Conservation (phyloP, 805 yeast genomes). For the Cyberlindnera subsufficiens region DNA sequence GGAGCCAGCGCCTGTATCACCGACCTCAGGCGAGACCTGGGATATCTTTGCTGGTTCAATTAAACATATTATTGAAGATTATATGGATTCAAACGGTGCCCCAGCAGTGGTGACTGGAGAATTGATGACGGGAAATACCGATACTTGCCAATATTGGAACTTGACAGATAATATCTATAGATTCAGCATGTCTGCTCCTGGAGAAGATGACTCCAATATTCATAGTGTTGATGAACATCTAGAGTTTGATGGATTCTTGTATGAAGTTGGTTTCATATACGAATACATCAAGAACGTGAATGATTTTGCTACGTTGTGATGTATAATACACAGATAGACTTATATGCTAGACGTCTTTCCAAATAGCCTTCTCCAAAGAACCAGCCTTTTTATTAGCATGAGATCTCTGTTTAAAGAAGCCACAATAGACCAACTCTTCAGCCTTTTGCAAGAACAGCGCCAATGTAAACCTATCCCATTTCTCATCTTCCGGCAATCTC, state of each 20-base stretch:
- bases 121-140: conserved; percentile 66
- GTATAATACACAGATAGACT: neutral
- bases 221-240: conserved; percentile 57
- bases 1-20: conserved; percentile 51
- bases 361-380: conserved; percentile 59
- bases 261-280: conserved; percentile 43
- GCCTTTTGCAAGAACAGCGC: conserved; percentile 75
- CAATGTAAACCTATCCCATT: conserved; percentile 59
- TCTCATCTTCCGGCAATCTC: conserved; percentile 26
- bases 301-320: conserved; percentile 8
- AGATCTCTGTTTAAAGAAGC: conserved; percentile 46
- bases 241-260: conserved; percentile 46
- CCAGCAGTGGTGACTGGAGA: conserved; percentile 48
- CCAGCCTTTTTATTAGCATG: conserved; percentile 50
- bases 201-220: conserved; percentile 26
- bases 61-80: conserved; percentile 52
- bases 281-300: conserved; percentile 42
- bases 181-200: conserved; percentile 22
- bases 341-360: conserved; percentile 51
- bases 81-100: conserved; percentile 44
- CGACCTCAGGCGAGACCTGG: conserved; percentile 43
- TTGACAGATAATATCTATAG: conserved; percentile 57
- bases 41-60: conserved; percentile 52
- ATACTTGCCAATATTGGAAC: conserved; percentile 60
- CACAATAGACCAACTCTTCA: conserved; percentile 63